Evolutionary conservation across 345 rosid species (phyloP).

Genomic region (Brassica carinata): DNA sequence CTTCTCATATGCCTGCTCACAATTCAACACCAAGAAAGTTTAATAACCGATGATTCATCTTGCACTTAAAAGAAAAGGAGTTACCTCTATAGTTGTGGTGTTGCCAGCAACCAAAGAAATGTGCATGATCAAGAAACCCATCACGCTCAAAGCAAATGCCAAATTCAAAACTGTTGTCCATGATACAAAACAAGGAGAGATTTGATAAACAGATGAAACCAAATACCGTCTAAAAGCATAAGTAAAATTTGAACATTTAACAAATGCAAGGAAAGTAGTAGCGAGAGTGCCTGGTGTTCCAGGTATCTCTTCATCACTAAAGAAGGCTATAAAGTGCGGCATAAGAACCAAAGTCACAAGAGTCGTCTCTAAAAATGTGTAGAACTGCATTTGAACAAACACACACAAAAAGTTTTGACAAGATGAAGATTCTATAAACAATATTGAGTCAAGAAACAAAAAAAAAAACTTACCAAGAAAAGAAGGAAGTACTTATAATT

Average conservation of each 20-base stretch:
- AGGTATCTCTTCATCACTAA: conserved; percentile 93
- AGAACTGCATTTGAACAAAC: conserved; percentile 67
- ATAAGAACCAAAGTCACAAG: conserved; percentile 81
- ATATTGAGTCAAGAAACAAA: not conserved
- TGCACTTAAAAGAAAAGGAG: not conserved
- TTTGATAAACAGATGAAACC: not conserved
- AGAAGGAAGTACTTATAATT: conserved; percentile 97
- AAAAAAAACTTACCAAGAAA: conserved; percentile 72
- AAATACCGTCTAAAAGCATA: conserved; percentile 8
- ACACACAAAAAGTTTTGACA: conserved; percentile 11
- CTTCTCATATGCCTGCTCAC: conserved; percentile 92
- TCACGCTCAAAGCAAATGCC: conserved; percentile 8
- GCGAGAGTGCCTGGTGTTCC: conserved; percentile 96
- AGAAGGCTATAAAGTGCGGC: conserved; percentile 92
- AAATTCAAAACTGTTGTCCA: conserved; percentile 44
- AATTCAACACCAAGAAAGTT: conserved; percentile 18
- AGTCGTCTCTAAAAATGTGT: conserved; percentile 94
- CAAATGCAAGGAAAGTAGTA: conserved; percentile 93
- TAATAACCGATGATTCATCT: conserved; percentile 2
- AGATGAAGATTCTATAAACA: conserved; percentile 9
- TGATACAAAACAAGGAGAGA: conserved; percentile 6
- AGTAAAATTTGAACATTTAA: conserved; percentile 45
- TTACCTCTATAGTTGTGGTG: conserved; percentile 1
- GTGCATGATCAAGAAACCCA: conserved; percentile 11
- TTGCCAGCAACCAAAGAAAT: not conserved